These are phyloP conservation scores for Kokia cookei DNA, from an alignment of 441 rosid genomes.

Conservation along the genomic window DNA sequence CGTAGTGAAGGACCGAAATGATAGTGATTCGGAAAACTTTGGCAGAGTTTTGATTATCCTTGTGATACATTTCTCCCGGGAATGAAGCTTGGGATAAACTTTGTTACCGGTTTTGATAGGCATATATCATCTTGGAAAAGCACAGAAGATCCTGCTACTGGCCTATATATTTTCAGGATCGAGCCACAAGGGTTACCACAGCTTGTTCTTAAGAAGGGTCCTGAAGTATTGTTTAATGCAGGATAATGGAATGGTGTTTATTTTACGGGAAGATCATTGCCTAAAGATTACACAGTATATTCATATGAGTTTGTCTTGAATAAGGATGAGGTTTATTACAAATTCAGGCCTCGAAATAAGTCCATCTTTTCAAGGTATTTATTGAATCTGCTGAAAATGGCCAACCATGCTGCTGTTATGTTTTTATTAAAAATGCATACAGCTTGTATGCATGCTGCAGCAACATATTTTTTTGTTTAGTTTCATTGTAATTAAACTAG, in stretches of 20 bases:
- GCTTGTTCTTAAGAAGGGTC: background rate
- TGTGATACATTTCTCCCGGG: slow-evolving; percentile 4
- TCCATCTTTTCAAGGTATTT: background rate
- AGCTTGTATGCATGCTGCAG: too few species aligned
- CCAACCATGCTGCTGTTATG: too few species aligned
- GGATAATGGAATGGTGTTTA: background rate
- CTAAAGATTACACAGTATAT: background rate
- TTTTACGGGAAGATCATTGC: background rate
- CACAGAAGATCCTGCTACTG: background rate
- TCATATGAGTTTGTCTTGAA: background rate
- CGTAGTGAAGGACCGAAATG: background rate
- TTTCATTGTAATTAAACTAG: too few species aligned
- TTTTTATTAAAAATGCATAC: too few species aligned
- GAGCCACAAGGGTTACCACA: background rate
- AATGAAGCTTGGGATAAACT: slow-evolving; percentile 17
- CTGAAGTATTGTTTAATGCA: background rate
- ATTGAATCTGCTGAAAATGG: too few species aligned
- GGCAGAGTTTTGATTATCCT: slow-evolving; percentile 28
- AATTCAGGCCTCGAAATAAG: background rate
- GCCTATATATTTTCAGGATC: background rate
- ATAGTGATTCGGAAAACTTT: background rate
- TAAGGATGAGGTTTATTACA: background rate
- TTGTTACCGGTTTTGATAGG: background rate
- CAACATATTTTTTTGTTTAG: too few species aligned
- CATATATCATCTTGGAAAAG: slow-evolving; percentile 19